Evolutionary conservation across 495 filamentous ascomycete genomes (phyloP), one percentile per base, ranked within the genome.

Genomic region (Aeminium ludgeri): DNA sequence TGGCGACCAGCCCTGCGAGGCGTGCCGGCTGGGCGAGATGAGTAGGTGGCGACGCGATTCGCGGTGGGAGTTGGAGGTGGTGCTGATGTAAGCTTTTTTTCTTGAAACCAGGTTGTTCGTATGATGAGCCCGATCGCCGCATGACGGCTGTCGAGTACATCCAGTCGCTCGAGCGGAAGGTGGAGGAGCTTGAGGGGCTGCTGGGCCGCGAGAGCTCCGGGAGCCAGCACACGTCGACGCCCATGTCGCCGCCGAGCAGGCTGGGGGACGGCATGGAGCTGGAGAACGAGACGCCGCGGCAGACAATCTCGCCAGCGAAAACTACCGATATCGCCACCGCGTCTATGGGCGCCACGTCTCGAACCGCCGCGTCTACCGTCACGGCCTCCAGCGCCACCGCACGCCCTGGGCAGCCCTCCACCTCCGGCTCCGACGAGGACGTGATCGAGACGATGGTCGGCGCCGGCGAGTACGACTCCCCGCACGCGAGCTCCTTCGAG

Each of bases 71-170:
- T 10, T n/a, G 20, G 6, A 8, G n/a, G 15, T 3, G 10, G 12
- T 41, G 32, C 4, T 13, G 8, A 35, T 12, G 8, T 7, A 17
- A 34, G 36, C 32, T 3, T 48, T n/a, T n/a, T n/a, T n/a, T n/a
- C n/a, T n/a, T n/a, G n/a, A n/a, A n/a, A n/a, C n/a, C n/a, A n/a
- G n/a, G n/a, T n/a, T n/a, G 45, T 23, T 30, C 34, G 2, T 48
- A 48, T 18, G 40, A 38, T 17, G 39, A 38, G 10, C 36, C 36
- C 12, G 40, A 39, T 27, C 38, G 45, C 6, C 39, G 45, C 12
- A 43, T 43, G 40, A 48, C 40, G 12, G 34, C 45, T 10, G 34
- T 41, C 3, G 40, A 43, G 34, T 48, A 48, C 35, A 48, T 48
- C 16, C 34, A 38, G 40, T 33, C 20, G 6, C 31, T 48, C 12